Percentiles rank a stretch among this genome's conserved stretches.
Conservation (phyloP, 352 stramenopile species). For the Globisporangium iwayamae region DNA sequence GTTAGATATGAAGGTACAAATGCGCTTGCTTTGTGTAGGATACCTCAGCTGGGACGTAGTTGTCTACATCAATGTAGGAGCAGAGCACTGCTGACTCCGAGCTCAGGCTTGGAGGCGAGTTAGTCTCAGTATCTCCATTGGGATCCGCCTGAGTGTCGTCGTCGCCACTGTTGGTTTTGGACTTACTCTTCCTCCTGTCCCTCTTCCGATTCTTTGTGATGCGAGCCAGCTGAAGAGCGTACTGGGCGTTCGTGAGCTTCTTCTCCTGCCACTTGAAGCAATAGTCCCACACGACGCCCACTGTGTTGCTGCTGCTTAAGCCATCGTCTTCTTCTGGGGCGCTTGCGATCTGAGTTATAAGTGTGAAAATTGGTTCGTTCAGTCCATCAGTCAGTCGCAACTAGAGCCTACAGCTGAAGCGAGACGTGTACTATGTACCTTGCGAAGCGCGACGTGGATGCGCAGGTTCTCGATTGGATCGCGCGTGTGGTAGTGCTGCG, state of each 20-base stretch:
- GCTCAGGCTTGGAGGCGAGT: neutral
- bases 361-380: neutral
- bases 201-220: neutral
- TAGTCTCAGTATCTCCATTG: slow-evolving; percentile 13
- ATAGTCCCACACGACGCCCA: slow-evolving; percentile 41
- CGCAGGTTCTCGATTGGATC: slow-evolving; percentile 71
- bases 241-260: slow-evolving; percentile 21
- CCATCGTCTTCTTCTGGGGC: neutral
- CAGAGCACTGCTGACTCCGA: slow-evolving; percentile 9
- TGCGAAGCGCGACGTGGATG: slow-evolving; percentile 52
- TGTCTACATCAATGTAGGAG: slow-evolving; percentile 52
- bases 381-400: neutral
- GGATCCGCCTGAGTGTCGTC: slow-evolving; percentile 7
- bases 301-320: slow-evolving; percentile 6
- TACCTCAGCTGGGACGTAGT: slow-evolving; percentile 37
- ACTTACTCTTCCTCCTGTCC: slow-evolving; percentile 5
- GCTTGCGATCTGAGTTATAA: slow-evolving; percentile 7
- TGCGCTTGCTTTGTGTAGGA: neutral
- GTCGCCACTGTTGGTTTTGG: slow-evolving; percentile 14
- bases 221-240: neutral
- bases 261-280: slow-evolving; percentile 61
- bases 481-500: slow-evolving; percentile 66
- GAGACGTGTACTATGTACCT: slow-evolving; percentile 27
- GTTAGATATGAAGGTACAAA: neutral
- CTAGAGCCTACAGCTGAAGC: neutral